phyloP scores from a whole-genome alignment of 495 filamentous ascomycete genomes.

The Astrothelium macrocarpum region DNA sequence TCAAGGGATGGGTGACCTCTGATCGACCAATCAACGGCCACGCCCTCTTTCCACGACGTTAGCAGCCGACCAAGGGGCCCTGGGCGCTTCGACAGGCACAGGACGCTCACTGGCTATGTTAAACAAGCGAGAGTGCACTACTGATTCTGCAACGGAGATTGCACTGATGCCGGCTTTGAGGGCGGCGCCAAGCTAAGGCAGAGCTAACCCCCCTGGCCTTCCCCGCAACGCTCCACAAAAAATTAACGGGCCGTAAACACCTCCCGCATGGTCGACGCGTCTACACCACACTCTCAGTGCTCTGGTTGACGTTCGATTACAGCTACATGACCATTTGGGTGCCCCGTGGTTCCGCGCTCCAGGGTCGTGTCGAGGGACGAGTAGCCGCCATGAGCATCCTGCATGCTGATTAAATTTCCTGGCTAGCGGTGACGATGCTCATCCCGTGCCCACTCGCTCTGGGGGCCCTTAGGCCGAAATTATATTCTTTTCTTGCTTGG shows the following conservation, averaged over 20 bases:
- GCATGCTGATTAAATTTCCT: neutral
- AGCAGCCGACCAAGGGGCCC: neutral
- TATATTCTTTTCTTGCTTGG: neutral
- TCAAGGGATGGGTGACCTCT: neutral
- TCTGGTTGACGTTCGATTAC: neutral
- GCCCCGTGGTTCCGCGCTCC: neutral
- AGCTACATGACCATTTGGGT: neutral
- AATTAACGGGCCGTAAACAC: constrained; percentile 1
- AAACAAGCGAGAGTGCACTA: neutral
- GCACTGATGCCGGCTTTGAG: neutral
- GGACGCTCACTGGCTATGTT: neutral
- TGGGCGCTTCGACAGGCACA: neutral
- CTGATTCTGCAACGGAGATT: neutral
- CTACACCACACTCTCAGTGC: neutral
- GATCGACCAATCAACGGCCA: neutral
- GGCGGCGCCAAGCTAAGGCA: neutral
- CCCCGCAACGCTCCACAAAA: constrained; percentile 4
- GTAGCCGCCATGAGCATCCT: neutral
- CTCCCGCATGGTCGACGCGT: constrained; percentile 3
- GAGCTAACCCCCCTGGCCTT: neutral
- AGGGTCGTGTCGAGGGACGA: too few species aligned
- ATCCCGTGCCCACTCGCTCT: neutral
- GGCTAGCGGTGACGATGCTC: neutral
- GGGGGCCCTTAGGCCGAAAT: neutral
- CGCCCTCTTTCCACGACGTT: neutral